Conservation (phyloP, 345 rosid species). For the Sisymbrium altissimum region DNA sequence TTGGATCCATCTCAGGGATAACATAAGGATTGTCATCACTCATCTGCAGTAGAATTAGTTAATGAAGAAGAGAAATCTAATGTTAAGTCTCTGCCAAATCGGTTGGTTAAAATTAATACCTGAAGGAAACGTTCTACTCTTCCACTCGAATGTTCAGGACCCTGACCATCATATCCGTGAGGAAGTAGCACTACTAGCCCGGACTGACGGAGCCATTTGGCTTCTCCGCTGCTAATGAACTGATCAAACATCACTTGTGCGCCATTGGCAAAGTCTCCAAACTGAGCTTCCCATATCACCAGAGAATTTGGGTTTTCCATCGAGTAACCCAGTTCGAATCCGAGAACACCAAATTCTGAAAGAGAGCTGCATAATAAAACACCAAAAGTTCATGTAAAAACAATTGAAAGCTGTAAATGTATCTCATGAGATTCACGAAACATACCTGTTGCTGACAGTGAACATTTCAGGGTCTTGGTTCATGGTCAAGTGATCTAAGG, state of each 20-base stretch:
- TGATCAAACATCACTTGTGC: conserved; percentile 83
- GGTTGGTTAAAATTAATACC: conserved; percentile 33
- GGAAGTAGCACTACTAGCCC: conserved; percentile 80
- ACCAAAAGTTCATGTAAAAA: background rate
- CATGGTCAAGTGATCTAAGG: conserved; percentile 55
- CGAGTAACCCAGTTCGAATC: conserved; percentile 78
- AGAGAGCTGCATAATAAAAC: conserved; percentile 52
- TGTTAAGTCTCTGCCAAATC: background rate
- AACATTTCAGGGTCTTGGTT: conserved; percentile 77
- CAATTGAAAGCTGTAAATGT: background rate
- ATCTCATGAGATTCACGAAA: background rate
- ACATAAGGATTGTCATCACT: conserved; percentile 74
- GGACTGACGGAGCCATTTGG: conserved; percentile 74
- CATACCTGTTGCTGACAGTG: conserved; percentile 78
- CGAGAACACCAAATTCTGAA: conserved; percentile 83
- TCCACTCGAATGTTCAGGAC: conserved; percentile 88
- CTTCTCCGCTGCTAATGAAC: conserved; percentile 78
- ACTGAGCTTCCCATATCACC: conserved; percentile 80
- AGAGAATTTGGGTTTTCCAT: conserved; percentile 76
- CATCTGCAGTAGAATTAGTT: conserved; percentile 43
- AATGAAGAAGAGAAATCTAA: background rate
- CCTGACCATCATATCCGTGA: conserved; percentile 84
- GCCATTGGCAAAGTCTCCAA: conserved; percentile 83
- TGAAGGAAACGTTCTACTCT: conserved; percentile 73
- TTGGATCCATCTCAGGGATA: conserved; percentile 81